Evolutionary conservation across 1,284 basidiomycete species (phyloP), one percentile per base, ranked within the genome.

Genomic region (Trichosporon sp.): DNA sequence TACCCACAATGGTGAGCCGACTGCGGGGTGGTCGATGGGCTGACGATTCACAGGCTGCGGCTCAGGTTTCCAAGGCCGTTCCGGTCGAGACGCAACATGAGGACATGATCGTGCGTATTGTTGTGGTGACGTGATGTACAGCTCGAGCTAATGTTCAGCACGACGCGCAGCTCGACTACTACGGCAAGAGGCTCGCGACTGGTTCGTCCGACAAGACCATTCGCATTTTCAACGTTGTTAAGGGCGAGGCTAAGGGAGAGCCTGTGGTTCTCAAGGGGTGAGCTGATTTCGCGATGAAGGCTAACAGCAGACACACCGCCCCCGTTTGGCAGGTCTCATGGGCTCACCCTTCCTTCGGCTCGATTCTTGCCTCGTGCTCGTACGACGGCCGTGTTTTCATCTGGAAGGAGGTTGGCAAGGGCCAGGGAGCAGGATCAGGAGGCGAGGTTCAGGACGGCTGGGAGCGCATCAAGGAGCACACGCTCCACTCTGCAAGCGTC

Each of bases 301-400:
- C 26, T 66, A 40, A 69, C 43, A 26, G 5, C 69, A 86, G 94
- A 67, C 97, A 98, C 84, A 94, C 94, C 12, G 95, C 96, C 16
- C 96, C 96, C 2, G 94, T 99, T 46, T 98, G 96, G 96, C 95
- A 97, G 83, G 91, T 99, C 65, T 90, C 95, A n/a, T 99, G 96
- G 97, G 96, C 93, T 6, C 96, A 99, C 80, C 96, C 97, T 6
- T 96, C 94, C 82, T 96, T 94, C 77, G 96, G 96, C 0, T 91
- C 93, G 75, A 97, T 99, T 79, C 90, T 99, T 66, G 96, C 96
- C 19, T 96, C 94, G 43, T 97, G 94, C 82, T 98, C 96, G 4
- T 99, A 98, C 84, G 96, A 99, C 78, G 96, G 96, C 68, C 94
- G 97, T 79, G 96, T 98, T 61, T 89, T 98, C 83, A 96, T 99